A percentile compares a stretch with the other conserved stretches of the same genome.
These are phyloP conservation scores for Petrea volubilis DNA, from an alignment of 257 asterid species.

Conservation along the genomic window DNA sequence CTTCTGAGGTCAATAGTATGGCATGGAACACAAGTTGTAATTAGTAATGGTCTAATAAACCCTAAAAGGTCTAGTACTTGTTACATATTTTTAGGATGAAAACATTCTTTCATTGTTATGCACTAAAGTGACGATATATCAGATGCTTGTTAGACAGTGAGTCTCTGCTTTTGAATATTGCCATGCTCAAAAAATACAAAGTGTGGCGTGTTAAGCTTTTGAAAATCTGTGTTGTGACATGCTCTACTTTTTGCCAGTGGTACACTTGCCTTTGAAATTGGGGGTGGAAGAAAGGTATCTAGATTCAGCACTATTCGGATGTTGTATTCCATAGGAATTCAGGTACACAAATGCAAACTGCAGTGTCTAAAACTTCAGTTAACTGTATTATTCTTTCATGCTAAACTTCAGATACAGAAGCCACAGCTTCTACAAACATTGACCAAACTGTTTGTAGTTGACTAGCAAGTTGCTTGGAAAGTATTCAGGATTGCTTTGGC, in stretches of 20 bases:
- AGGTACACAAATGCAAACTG: conserved; percentile 48
- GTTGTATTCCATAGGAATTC: conserved; percentile 82
- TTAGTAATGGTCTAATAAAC: not conserved
- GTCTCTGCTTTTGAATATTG: not conserved
- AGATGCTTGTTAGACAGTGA: not conserved
- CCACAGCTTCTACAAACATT: not conserved
- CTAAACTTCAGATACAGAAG: not conserved
- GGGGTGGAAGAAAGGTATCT: conserved; percentile 96
- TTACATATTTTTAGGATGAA: not conserved
- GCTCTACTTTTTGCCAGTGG: conserved; percentile 48
- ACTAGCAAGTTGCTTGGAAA: not conserved
- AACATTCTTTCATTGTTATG: not conserved
- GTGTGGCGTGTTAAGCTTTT: not conserved
- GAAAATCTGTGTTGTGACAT: conserved; percentile 23
- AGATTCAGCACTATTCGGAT: conserved; percentile 80
- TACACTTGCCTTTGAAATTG: conserved; percentile 83
- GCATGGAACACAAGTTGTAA: not conserved
- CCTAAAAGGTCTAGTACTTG: not conserved
- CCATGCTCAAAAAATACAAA: not conserved
- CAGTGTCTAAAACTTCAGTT: not conserved
- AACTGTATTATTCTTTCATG: not conserved
- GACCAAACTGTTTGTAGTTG: conserved; percentile 6
- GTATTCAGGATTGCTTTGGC: not conserved
- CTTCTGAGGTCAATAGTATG: conserved; percentile 1
- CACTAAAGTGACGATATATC: not conserved